phyloP scores from a whole-genome alignment of 257 asterid species.

The Coffea canephora region DNA sequence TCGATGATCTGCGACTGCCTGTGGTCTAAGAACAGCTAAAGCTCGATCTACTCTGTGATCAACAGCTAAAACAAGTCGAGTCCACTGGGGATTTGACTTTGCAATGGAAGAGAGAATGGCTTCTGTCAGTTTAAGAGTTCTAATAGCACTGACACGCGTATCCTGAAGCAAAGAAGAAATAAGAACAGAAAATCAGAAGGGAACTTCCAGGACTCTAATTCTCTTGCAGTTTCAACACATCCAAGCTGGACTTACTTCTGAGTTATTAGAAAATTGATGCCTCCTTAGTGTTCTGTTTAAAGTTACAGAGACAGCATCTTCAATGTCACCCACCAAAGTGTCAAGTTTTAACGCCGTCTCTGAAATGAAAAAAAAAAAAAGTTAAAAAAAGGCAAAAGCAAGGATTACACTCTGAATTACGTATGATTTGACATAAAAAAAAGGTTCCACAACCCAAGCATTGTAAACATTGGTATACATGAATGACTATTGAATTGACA shows the following conservation, averaged over 20 bases:
- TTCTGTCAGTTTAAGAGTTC: constrained; percentile 62
- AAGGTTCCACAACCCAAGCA: not conserved
- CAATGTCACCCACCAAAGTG: constrained; percentile 84
- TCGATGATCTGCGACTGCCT: constrained; percentile 94
- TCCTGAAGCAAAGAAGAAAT: constrained; percentile 46
- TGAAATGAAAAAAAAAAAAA: constrained; percentile 28
- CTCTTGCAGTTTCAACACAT: constrained; percentile 1
- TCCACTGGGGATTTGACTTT: constrained; percentile 82
- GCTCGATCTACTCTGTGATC: constrained; percentile 97
- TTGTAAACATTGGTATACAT: no score
- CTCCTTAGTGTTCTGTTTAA: constrained; percentile 61
- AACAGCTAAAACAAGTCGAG: constrained; percentile 76
- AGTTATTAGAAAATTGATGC: constrained; percentile 46
- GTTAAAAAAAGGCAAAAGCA: constrained; percentile 4
- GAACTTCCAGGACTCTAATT: not conserved
- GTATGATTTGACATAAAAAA: not conserved
- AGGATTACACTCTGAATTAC: constrained; percentile 11
- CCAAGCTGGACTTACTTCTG: constrained; percentile 56
- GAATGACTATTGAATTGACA: not conserved
- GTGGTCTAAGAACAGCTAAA: constrained; percentile 89
- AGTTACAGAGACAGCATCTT: constrained; percentile 82
- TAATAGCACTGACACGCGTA: constrained; percentile 57
- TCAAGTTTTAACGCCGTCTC: constrained; percentile 88
- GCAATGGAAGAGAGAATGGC: constrained; percentile 58
- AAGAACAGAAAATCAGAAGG: constrained; percentile 7